Percentiles rank a stretch among this genome's conserved stretches.
phyloP scores from a whole-genome alignment of 1,284 basidiomycete genomes.

The Cutaneotrichosporon daszewskae region DNA sequence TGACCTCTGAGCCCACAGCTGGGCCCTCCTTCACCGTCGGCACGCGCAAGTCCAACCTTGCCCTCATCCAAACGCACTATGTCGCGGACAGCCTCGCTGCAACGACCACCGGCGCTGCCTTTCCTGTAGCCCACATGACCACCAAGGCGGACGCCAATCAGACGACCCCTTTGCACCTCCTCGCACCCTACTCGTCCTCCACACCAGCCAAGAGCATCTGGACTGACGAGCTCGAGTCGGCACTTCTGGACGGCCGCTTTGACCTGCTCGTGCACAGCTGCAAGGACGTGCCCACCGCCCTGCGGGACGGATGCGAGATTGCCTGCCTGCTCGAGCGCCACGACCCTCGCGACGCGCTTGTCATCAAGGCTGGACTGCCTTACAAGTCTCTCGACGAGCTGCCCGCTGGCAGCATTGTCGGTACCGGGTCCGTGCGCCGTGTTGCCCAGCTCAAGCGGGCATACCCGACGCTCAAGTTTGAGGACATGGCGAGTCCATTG shows the following conservation, averaged over 20 bases:
- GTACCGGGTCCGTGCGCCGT: conserved; percentile 87
- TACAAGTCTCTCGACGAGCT: conserved; percentile 78
- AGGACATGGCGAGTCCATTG: conserved; percentile 70
- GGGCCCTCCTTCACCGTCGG: conserved; percentile 52
- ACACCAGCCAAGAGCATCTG: conserved; percentile 73
- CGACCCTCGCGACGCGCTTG: conserved; percentile 82
- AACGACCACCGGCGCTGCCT: conserved; percentile 50
- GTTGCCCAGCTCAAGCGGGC: conserved; percentile 82
- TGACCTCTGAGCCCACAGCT: too few relatives aligned
- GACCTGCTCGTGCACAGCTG: conserved; percentile 91
- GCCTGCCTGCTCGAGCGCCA: conserved; percentile 82
- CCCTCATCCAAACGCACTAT: conserved; percentile 75
- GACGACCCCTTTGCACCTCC: conserved; percentile 54
- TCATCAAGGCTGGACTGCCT: conserved; percentile 69
- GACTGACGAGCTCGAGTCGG: conserved; percentile 91
- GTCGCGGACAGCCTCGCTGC: conserved; percentile 59
- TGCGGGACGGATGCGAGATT: conserved; percentile 79
- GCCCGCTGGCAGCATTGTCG: conserved; percentile 82
- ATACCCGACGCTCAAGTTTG: conserved; percentile 74
- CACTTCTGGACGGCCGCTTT: conserved; percentile 63
- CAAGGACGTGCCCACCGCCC: conserved; percentile 87
- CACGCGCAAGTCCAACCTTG: conserved; percentile 77
- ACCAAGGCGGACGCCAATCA: conserved; percentile 91
- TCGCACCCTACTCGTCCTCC: conserved; percentile 32
- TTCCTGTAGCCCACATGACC: conserved; percentile 76